Base-by-base conservation (phyloP, 108 stramenopile species). In the Mediolabrus comicus region DNA sequence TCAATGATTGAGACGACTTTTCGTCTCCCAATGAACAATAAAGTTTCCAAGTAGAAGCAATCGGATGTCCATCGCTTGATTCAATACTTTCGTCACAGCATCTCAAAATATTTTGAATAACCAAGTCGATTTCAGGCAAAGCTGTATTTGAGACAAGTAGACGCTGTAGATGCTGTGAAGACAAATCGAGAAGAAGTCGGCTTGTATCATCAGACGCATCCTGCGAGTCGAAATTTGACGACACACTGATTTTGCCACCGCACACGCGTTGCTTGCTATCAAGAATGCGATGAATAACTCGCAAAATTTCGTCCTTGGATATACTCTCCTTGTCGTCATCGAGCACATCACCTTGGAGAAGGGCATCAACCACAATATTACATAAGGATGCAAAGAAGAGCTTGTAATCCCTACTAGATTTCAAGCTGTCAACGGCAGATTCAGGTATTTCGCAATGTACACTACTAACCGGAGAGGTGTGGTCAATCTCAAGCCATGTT, bases 21-120 rank as follows among this genome's bases (percentile, higher is more conserved):
- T 75, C 74, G 46, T 75, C n/a, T n/a, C n/a, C 59, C n/a, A 67
- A 14, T 8, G 67, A 63, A 56, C 30, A 26, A 54, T 75, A 75
- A 12, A 75, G 38, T 11, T 26, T 39, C 56, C 53, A 63, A 8
- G 63, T 49, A 22, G 74, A 56, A 16, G 30, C 4, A 9, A 62
- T 22, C 8, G 46, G 9, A 24, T 1, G 1, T 9, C 8, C 19
- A 1, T 0, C 8, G 46, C 33, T 33, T 3, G 19, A 24, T 24
- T 49, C 46, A 1, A n/a, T n/a, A n/a, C n/a, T n/a, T 49, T 49
- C 46, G 9, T 49, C 62, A 26, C 54, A 63, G 51, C 62, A 43
- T 17, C 63, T 56, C 5, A 69, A 29, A 55, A 61, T 34, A 27
- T 68, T 67, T 27, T 52, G 32, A 1, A 75, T 29, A 11, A 67